Conservation (phyloP, 2,329 filamentous ascomycete genomes). For the Biscogniauxia sp. region DNA sequence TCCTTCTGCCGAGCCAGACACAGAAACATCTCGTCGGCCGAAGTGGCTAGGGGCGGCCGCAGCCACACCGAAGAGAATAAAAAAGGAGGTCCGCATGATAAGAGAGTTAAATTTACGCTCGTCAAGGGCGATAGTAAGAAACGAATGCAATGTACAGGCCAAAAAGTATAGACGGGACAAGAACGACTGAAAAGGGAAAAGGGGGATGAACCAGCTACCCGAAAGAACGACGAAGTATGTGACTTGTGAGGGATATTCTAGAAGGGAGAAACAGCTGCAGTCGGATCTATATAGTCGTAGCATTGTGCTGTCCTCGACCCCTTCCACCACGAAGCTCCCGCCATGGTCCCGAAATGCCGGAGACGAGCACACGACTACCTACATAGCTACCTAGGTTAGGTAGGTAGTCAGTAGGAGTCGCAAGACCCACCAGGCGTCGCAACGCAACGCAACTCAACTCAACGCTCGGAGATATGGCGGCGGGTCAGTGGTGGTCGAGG, state of each 20-base stretch:
- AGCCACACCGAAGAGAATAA: not conserved
- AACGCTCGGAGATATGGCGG: not conserved
- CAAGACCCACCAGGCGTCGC: not conserved
- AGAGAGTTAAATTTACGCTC: not conserved
- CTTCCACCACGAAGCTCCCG: not conserved
- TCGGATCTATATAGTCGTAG: not conserved
- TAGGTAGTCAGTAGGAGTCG: not conserved
- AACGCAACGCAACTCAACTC: too few species aligned
- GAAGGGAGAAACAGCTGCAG: not conserved
- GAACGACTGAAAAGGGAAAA: not conserved
- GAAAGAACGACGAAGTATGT: not conserved
- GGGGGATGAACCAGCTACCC: not conserved
- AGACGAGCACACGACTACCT: not conserved
- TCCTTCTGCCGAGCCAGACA: constrained; percentile 38
- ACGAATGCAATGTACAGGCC: not conserved
- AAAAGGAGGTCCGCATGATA: not conserved
- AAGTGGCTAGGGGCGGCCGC: constrained; percentile 1
- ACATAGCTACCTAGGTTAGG: too few species aligned
- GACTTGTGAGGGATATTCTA: not conserved
- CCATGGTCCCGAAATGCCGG: not conserved
- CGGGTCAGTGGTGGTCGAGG: not conserved
- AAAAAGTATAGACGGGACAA: not conserved
- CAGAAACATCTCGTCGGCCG: constrained; percentile 23
- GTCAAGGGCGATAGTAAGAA: not conserved
- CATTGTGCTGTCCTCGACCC: not conserved